phyloP scores from a whole-genome alignment of 169 alveolate genomes.

The Babesia bigemina region DNA sequence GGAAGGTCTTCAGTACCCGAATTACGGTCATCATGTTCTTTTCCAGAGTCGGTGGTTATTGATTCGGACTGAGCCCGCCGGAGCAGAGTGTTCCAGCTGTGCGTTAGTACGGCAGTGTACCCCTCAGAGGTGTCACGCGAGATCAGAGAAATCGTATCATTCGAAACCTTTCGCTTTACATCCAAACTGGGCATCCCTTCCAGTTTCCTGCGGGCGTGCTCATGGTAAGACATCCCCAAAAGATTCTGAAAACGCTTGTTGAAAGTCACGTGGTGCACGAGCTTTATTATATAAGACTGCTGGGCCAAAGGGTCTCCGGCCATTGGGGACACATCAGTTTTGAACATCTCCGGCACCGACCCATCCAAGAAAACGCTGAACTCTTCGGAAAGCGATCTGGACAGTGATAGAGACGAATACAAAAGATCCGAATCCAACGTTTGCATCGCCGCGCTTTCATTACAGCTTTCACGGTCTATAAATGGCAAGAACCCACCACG shows the following conservation, averaged over 20 bases:
- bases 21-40: too few relatives aligned
- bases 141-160: not conserved
- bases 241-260: slow-evolving; percentile 44
- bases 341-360: not conserved
- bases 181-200: not conserved
- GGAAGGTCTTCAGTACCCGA: too few relatives aligned
- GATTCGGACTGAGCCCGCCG: slow-evolving; percentile 7
- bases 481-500: slow-evolving; percentile 33
- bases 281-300: slow-evolving; percentile 52
- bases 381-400: slow-evolving; percentile 7
- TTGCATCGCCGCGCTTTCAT: not conserved
- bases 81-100: slow-evolving; percentile 15
- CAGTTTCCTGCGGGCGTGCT: slow-evolving; percentile 3
- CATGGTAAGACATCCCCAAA: slow-evolving; percentile 35
- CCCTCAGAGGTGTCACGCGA: not conserved
- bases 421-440: not conserved
- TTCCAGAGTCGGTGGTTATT: not conserved
- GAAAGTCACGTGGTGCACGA: slow-evolving; percentile 45
- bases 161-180: slow-evolving; percentile 2
- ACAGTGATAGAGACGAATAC: not conserved
- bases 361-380: not conserved
- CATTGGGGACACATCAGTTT: not conserved
- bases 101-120: not conserved
- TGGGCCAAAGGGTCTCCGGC: slow-evolving; percentile 56
- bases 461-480: slow-evolving; percentile 20